phyloP scores from a whole-genome alignment of 495 filamentous ascomycete species.

The Aspergillus taichungensis region DNA sequence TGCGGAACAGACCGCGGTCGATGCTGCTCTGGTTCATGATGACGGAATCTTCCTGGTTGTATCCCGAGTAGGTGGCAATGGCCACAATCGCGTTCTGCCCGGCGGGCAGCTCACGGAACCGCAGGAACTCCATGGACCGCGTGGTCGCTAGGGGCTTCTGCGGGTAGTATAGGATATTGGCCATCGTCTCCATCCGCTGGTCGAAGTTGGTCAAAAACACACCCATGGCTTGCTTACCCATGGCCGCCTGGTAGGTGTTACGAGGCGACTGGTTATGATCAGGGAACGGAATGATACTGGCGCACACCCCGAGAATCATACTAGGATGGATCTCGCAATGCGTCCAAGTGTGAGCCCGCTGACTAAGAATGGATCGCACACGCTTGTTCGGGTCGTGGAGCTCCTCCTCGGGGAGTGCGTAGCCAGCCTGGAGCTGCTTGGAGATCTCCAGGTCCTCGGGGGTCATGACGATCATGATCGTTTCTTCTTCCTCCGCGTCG shows the following conservation, averaged over 20 bases:
- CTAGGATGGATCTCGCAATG: constrained; percentile 99
- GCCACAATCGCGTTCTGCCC: constrained; percentile 98
- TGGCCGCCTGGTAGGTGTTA: constrained; percentile 99
- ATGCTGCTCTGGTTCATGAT: constrained; percentile 99
- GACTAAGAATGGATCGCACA: constrained; percentile 74
- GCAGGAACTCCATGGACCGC: constrained; percentile 95
- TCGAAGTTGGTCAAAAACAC: constrained; percentile 95
- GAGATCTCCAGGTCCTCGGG: constrained; percentile 82
- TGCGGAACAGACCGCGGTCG: constrained; percentile 92
- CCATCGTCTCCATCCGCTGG: constrained; percentile 98
- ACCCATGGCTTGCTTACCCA: constrained; percentile 99
- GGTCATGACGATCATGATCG: constrained; percentile 97
- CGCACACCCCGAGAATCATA: constrained; percentile 97
- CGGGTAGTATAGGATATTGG: constrained; percentile 96
- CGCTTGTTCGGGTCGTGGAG: constrained; percentile 61
- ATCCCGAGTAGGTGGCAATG: constrained; percentile 95
- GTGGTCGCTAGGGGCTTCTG: constrained; percentile 97
- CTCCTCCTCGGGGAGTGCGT: constrained; percentile 51
- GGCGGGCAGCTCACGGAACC: constrained; percentile 92
- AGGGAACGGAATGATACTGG: constrained; percentile 98
- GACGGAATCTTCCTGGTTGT: constrained; percentile 99
- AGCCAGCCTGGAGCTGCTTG: constrained; percentile 56
- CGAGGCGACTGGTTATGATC: constrained; percentile 98
- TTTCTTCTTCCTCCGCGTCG: constrained; percentile 97
- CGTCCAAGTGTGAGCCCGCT: constrained; percentile 79